These are phyloP conservation scores for Aspergillus sclerotialis DNA, from an alignment of 2,329 filamentous ascomycete species.

Conservation along the genomic window DNA sequence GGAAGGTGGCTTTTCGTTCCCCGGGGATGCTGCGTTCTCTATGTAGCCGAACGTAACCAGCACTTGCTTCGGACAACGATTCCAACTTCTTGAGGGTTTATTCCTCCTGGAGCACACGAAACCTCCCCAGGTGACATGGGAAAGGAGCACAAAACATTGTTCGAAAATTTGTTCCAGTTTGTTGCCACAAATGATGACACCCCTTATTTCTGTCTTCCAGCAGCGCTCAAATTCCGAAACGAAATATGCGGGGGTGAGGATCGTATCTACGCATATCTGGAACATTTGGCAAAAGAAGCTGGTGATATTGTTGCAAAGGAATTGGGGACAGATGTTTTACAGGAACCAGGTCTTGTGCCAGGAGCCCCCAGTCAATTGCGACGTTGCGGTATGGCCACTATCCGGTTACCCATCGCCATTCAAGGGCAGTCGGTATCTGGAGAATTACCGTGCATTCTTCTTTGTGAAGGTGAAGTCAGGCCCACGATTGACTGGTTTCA, in stretches of 20 bases:
- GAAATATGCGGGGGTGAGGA: conserved; percentile 67
- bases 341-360: too few species aligned
- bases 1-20: conserved; percentile 76
- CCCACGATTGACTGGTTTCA: too few species aligned
- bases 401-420: too few species aligned
- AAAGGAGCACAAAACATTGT: conserved; percentile 46
- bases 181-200: conserved; percentile 68
- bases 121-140: conserved; percentile 45
- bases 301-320: conserved; percentile 53
- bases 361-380: too few species aligned
- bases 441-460: too few species aligned
- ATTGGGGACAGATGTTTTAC: conserved; percentile 65
- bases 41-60: conserved; percentile 73
- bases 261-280: conserved; percentile 58
- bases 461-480: too few species aligned
- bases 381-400: too few species aligned
- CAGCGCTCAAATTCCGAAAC: conserved; percentile 64
- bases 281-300: conserved; percentile 56
- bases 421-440: too few species aligned
- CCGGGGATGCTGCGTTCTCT: conserved; percentile 71
- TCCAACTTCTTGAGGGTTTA: conserved; percentile 74
- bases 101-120: conserved; percentile 32
- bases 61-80: conserved; percentile 64
- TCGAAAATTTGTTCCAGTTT: conserved; percentile 67
- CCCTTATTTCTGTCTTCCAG: conserved; percentile 66